Percentiles rank a stretch among this genome's conserved stretches.
Evolutionary conservation across 192 early-diverging fungal genomes (phyloP).

Genomic region (Entomortierella beljakovae): DNA sequence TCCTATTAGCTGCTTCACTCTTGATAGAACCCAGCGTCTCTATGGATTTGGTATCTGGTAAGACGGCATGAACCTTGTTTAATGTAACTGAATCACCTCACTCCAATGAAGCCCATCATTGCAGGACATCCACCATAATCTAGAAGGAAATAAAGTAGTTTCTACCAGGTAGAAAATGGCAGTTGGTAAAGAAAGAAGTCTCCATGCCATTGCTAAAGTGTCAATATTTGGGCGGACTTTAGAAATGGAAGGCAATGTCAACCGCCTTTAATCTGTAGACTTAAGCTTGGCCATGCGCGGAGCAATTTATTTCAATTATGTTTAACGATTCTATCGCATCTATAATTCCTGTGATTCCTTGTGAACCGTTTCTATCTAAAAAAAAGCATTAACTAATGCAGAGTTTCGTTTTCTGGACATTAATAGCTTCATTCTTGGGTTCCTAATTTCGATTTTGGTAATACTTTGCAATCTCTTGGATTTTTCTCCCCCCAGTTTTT

Average conservation of each 20-base stretch:
- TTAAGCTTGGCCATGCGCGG: background rate
- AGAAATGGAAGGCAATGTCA: background rate
- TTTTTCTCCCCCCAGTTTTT: background rate
- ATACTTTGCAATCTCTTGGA: background rate
- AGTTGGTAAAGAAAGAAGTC: background rate
- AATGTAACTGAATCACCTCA: too few species aligned
- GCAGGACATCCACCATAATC: too few species aligned
- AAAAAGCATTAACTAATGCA: background rate
- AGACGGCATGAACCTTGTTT: too few species aligned
- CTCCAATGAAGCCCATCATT: too few species aligned
- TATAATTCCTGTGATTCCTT: too few species aligned
- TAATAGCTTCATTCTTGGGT: conserved; percentile 84
- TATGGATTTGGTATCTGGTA: conserved; percentile 83
- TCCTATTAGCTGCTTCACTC: conserved; percentile 53
- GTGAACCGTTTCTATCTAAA: background rate
- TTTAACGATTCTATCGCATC: too few species aligned
- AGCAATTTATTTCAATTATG: too few species aligned
- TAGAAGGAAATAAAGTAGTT: too few species aligned
- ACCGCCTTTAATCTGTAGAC: background rate
- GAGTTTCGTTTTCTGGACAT: background rate
- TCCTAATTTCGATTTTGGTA: conserved; percentile 84
- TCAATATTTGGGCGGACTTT: too few species aligned
- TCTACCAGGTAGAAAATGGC: background rate
- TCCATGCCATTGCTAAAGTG: background rate
- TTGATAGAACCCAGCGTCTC: conserved; percentile 76